Evolutionary conservation across 225 moss, liverwort and hornwort genomes (phyloP).

Genomic region (Straminergon stramineum): DNA sequence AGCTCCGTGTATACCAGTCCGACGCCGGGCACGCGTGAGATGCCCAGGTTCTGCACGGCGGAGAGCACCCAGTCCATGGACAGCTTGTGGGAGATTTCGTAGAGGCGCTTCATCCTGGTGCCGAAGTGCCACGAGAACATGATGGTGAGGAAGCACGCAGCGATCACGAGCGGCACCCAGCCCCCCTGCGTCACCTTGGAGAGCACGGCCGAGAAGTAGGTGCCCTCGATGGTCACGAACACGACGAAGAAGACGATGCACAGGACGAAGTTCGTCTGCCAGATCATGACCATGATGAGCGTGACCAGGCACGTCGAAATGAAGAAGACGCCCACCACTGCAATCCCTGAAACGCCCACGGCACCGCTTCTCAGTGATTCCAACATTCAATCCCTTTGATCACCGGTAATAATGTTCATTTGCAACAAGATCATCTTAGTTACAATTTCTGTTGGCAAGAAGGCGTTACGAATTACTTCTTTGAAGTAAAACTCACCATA

Average conservation of each 20-base stretch:
- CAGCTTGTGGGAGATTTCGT: constrained; percentile 63
- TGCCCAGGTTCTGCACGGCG: constrained; percentile 40
- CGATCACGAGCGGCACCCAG: constrained; percentile 77
- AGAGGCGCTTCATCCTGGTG: constrained; percentile 57
- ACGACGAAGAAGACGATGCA: constrained; percentile 37
- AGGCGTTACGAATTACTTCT: background rate
- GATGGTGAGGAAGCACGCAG: constrained; percentile 39
- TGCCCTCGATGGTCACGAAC: constrained; percentile 48
- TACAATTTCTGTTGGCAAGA: background rate
- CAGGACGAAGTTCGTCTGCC: constrained; percentile 40
- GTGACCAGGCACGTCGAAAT: constrained; percentile 67
- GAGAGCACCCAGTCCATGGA: constrained; percentile 71
- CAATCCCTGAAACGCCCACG: constrained; percentile 39
- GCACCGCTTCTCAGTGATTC: background rate
- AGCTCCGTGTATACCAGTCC: constrained; percentile 81
- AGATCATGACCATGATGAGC: constrained; percentile 71
- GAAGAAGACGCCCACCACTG: constrained; percentile 78
- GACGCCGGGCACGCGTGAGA: constrained; percentile 67
- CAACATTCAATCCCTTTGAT: background rate
- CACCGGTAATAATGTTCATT: background rate
- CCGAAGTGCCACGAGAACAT: constrained; percentile 89
- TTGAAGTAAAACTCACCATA: constrained; percentile 11
- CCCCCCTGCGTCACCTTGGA: constrained; percentile 67
- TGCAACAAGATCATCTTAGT: background rate
- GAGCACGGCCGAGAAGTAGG: constrained; percentile 65